Conservation (phyloP, 495 filamentous ascomycete species). For the Sporormia fimetaria region DNA sequence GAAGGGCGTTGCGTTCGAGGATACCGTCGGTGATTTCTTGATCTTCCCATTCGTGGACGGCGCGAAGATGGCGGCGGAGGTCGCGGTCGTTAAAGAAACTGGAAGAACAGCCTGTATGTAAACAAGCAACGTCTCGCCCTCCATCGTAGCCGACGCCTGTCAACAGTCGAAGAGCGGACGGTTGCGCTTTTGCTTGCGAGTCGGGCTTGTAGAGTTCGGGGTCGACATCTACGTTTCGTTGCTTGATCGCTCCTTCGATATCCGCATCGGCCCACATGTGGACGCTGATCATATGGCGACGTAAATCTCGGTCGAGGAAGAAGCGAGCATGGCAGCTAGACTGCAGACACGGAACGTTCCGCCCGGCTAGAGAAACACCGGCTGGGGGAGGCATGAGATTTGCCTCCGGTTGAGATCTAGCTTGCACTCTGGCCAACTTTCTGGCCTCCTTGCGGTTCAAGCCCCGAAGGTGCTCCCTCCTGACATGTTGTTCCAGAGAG, state of each 20-base stretch:
- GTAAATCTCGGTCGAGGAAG: no score
- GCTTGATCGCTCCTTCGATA: slow-evolving; percentile 33
- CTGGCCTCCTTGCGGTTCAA: slow-evolving; percentile 23
- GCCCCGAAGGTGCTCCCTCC: slow-evolving; percentile 58
- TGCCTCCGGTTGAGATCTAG: no score
- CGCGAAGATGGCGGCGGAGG: slow-evolving; percentile 50
- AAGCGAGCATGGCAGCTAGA: no score
- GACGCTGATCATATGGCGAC: no score
- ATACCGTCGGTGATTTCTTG: slow-evolving; percentile 39
- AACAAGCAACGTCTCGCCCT: slow-evolving; percentile 46
- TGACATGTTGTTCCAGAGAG: slow-evolving; percentile 71
- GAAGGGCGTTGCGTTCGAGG: slow-evolving; percentile 24
- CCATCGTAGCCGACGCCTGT: slow-evolving; percentile 51
- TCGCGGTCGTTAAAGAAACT: slow-evolving; percentile 59
- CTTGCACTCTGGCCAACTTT: slow-evolving; percentile 1
- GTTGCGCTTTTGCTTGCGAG: slow-evolving; percentile 2
- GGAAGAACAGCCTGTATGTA: slow-evolving; percentile 41
- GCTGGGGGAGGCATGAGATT: no score
- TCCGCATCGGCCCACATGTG: no score
- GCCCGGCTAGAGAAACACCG: no score
- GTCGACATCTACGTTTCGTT: slow-evolving; percentile 31
- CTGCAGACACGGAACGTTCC: no score
- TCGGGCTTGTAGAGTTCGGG: slow-evolving; percentile 9
- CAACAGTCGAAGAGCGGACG: slow-evolving; percentile 32
- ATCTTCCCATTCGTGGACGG: slow-evolving; percentile 40